Percentiles rank a stretch among this genome's conserved stretches.
Evolutionary conservation across 2,329 filamentous ascomycete genomes (phyloP).

Genomic region (Exophiala sp.): DNA sequence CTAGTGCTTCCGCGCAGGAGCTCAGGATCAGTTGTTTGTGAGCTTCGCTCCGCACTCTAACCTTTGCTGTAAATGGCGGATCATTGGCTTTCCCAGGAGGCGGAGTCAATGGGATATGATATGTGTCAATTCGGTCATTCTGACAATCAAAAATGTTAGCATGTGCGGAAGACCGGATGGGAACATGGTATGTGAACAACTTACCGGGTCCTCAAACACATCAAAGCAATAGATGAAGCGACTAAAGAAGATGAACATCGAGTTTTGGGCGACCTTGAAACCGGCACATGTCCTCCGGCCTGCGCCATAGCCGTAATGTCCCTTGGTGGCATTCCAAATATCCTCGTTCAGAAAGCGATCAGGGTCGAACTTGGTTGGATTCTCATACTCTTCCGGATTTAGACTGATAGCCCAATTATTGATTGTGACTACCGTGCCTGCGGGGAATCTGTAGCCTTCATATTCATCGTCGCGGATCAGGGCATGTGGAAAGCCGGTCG

Average conservation of each 20-base stretch:
- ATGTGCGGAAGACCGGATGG: background rate
- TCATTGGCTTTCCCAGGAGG: background rate
- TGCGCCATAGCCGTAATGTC: background rate
- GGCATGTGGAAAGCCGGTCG: slow-evolving; percentile 35
- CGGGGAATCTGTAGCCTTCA: slow-evolving; percentile 48
- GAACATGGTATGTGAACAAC: background rate
- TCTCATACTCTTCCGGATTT: background rate
- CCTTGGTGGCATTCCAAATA: background rate
- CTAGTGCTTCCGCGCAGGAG: background rate
- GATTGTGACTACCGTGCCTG: slow-evolving; percentile 43
- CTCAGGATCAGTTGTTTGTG: background rate
- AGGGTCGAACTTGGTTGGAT: background rate
- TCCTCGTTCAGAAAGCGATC: slow-evolving; percentile 16
- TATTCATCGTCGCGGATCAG: slow-evolving; percentile 29
- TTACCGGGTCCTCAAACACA: background rate
- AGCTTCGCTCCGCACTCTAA: background rate
- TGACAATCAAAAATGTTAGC: background rate
- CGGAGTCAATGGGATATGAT: background rate
- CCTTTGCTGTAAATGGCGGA: background rate
- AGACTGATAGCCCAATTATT: background rate
- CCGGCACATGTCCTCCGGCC: background rate
- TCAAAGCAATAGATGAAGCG: background rate
- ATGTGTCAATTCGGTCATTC: background rate
- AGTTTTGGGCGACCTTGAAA: too few species aligned
- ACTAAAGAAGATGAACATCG: background rate